Conservation (phyloP, 2,329 filamentous ascomycete genomes). For the Ophiognomonia clavigignenti-juglandacearum region DNA sequence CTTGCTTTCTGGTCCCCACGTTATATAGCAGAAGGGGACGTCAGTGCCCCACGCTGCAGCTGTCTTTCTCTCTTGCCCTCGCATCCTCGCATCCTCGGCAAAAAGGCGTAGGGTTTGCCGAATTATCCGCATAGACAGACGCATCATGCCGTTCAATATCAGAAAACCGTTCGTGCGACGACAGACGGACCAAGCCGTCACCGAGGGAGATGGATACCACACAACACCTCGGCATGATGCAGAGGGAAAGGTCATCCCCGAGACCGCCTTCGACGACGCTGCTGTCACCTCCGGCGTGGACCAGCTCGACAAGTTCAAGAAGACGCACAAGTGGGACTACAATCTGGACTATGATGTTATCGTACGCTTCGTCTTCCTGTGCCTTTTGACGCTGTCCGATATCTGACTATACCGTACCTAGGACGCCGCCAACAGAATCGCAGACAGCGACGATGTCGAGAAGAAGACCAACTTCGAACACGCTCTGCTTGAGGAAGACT, state of each 20-base stretch:
- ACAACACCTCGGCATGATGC: background rate
- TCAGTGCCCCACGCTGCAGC: too few species aligned
- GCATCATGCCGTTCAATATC: conserved; percentile 12
- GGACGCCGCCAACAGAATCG: conserved; percentile 10
- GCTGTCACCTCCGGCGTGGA: conserved; percentile 8
- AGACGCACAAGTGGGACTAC: conserved; percentile 14
- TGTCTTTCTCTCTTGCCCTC: too few species aligned
- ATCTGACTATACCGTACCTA: background rate
- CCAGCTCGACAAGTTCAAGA: conserved; percentile 14
- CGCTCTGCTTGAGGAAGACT: conserved; percentile 11
- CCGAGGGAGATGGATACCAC: background rate
- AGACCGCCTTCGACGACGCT: background rate
- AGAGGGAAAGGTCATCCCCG: conserved; percentile 6
- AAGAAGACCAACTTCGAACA: conserved; percentile 15
- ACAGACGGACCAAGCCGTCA: conserved; percentile 10
- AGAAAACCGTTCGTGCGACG: conserved; percentile 9
- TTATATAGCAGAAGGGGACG: too few species aligned
- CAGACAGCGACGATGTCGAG: conserved; percentile 13
- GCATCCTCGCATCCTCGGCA: too few species aligned
- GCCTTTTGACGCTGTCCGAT: background rate
- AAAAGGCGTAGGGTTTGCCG: too few species aligned
- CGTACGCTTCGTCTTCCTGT: background rate
- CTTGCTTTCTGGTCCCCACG: too few species aligned
- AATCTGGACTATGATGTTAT: conserved; percentile 12
- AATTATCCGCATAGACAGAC: too few species aligned